Evolutionary conservation across 805 yeast genomes (phyloP), one percentile per base, ranked within the genome.

Genomic region (Metschnikowia chrysomelidarum): DNA sequence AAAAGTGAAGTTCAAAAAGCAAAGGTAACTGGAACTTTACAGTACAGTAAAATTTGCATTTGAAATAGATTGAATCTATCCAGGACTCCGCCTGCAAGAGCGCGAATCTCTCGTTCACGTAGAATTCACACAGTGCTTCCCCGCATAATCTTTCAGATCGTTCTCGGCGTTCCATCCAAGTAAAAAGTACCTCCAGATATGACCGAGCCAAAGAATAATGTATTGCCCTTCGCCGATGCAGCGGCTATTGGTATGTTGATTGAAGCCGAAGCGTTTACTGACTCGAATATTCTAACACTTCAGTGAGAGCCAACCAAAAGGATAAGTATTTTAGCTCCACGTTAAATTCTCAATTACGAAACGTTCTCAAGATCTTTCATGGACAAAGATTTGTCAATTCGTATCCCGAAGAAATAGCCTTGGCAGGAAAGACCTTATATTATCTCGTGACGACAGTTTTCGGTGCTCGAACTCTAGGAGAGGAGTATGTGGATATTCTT

Each of bases 261-360:
- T 13, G 12, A 5, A 15, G 14, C 9, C 5, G 13, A 14, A 22
- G 10, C 19, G 13, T 5, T 19, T 15, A 7, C n/a, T 24, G 29
- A 10, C 15, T 15, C 13, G 14, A 8, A 12, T 4, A 4, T 39
- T 54, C 64, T 62, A 62, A 58, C 61, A 15, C 17, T 17, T 14
- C 40, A 68, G 94, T 91, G 23, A 73, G 96, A 34, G 87, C 97
- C 2, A 81, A 87, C 55, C 97, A 91, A 54, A 91, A 91, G 54
- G 98, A 91, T 57, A 71, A 77, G 4, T 86, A 82, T 48, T 76
- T 86, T 27, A 83, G 81, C 47, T 59, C 71, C 0, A 56, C 74
- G 2, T 61, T 87, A 15, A 64, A 71, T 23, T 57, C 64, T 3
- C 78, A 82, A 44, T 46, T 88, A 3, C 73, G 70, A 24, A 82